These are phyloP conservation scores for Thalassiosira mediterranea DNA, from an alignment of 352 stramenopile genomes.

Conservation along the genomic window DNA sequence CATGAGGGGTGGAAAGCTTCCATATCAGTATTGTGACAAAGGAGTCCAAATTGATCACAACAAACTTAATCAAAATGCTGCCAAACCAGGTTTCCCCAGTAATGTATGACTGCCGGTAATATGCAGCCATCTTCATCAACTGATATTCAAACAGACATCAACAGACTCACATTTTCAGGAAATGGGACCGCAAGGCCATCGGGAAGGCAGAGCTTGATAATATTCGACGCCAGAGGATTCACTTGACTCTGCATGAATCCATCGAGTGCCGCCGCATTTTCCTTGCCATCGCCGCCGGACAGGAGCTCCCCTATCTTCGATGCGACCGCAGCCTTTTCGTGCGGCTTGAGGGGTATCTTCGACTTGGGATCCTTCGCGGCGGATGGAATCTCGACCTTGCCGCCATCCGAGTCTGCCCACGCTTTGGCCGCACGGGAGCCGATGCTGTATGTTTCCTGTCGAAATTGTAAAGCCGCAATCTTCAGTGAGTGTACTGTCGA, in stretches of 20 bases:
- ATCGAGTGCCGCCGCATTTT: constrained; percentile 82
- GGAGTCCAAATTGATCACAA: too few species aligned
- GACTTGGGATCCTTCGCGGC: constrained; percentile 51
- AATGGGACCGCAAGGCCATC: constrained; percentile 97
- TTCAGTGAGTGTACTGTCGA: too few species aligned
- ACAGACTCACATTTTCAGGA: constrained; percentile 91
- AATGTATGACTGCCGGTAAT: neutral
- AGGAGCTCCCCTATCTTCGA: constrained; percentile 83
- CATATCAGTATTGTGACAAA: neutral
- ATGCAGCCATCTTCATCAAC: neutral
- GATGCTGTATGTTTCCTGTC: constrained; percentile 76
- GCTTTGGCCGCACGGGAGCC: constrained; percentile 79
- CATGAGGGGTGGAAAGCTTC: neutral
- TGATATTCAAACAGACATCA: too few species aligned
- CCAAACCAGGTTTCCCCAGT: neutral
- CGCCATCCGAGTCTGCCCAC: constrained; percentile 83
- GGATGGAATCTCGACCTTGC: constrained; percentile 77
- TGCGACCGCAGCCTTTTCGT: constrained; percentile 77
- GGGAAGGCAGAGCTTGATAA: constrained; percentile 99
- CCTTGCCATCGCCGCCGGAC: constrained; percentile 75
- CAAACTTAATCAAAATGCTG: too few species aligned
- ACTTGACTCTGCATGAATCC: constrained; percentile 87
- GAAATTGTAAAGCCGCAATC: too few species aligned
- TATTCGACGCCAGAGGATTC: constrained; percentile 91
- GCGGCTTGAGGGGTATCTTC: constrained; percentile 70